phyloP scores from a whole-genome alignment of 2,329 filamentous ascomycete species.

The Byssochlamys sp. region DNA sequence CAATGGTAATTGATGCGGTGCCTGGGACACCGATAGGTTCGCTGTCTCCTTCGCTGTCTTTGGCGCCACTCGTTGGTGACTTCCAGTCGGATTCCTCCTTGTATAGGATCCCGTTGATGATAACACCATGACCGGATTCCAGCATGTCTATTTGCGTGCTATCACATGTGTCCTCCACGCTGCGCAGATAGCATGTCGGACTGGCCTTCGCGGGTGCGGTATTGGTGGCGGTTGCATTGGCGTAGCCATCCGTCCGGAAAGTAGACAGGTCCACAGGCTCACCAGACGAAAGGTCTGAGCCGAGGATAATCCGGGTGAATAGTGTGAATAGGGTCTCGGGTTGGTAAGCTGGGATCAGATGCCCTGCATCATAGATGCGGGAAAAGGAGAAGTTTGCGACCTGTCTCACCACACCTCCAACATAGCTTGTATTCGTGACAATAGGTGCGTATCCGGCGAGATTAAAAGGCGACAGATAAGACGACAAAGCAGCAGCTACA shows the following conservation, averaged over 20 bases:
- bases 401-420: slow-evolving; percentile 37
- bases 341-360: slow-evolving; percentile 44
- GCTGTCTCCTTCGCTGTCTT: slow-evolving; percentile 3
- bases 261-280: slow-evolving; percentile 41
- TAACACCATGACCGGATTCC: slow-evolving; percentile 41
- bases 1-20: slow-evolving; percentile 14
- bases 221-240: slow-evolving; percentile 49
- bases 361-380: slow-evolving; percentile 44
- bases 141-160: slow-evolving; percentile 43
- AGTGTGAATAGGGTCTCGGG: slow-evolving; percentile 45
- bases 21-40: slow-evolving; percentile 17
- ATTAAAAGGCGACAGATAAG: slow-evolving; percentile 24
- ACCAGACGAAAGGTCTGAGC: slow-evolving; percentile 41
- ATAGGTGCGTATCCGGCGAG: slow-evolving; percentile 41
- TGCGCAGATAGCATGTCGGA: slow-evolving; percentile 53
- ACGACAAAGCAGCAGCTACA: slow-evolving; percentile 23
- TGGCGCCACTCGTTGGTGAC: slow-evolving; percentile 16
- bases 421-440: slow-evolving; percentile 39
- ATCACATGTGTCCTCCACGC: slow-evolving; percentile 44
- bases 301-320: slow-evolving; percentile 44
- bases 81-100: slow-evolving; percentile 28
- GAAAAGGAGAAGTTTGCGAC: slow-evolving; percentile 37
- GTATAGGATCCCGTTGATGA: slow-evolving; percentile 53
- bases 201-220: slow-evolving; percentile 40
- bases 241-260: slow-evolving; percentile 50